phyloP scores from a whole-genome alignment of 768 basidiomycete genomes.

The Macrolepiota fuliginosa region DNA sequence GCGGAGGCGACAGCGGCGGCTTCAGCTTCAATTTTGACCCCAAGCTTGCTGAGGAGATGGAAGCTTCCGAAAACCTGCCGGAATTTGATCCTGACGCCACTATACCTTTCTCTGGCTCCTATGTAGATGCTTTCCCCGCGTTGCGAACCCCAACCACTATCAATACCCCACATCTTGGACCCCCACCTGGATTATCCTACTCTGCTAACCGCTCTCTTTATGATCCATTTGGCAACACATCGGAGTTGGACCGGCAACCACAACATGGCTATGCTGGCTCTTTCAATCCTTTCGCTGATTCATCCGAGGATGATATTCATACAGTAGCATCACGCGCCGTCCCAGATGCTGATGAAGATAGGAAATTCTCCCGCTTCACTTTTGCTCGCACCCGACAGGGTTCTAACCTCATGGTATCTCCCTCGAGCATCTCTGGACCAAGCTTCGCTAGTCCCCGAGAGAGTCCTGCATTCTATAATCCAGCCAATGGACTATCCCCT shows the following conservation, averaged over 20 bases:
- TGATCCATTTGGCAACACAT: constrained; percentile 34
- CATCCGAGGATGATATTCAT: constrained; percentile 39
- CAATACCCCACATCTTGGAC: constrained; percentile 28
- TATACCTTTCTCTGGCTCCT: constrained; percentile 63
- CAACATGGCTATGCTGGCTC: constrained; percentile 63
- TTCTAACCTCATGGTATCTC: constrained; percentile 60
- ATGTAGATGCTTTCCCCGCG: constrained; percentile 69
- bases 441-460: constrained; percentile 45
- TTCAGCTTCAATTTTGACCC: constrained; percentile 90
- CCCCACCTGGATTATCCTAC: constrained; percentile 55
- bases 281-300: constrained; percentile 80
- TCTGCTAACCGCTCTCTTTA: constrained; percentile 51
- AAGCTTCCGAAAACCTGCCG: constrained; percentile 37
- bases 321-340: constrained; percentile 29
- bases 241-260: constrained; percentile 27
- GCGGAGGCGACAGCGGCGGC: constrained; percentile 60
- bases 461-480: constrained; percentile 37
- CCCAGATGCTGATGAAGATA: constrained; percentile 54
- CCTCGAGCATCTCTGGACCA: constrained; percentile 47
- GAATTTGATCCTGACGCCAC: constrained; percentile 52
- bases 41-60: constrained; percentile 56
- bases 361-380: constrained; percentile 77
- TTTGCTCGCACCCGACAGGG: constrained; percentile 73
- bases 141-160: constrained; percentile 36
- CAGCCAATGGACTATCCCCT: constrained; percentile 1